Evolutionary conservation across 148 eudicot species (phyloP).

Genomic region (Silene conica): DNA sequence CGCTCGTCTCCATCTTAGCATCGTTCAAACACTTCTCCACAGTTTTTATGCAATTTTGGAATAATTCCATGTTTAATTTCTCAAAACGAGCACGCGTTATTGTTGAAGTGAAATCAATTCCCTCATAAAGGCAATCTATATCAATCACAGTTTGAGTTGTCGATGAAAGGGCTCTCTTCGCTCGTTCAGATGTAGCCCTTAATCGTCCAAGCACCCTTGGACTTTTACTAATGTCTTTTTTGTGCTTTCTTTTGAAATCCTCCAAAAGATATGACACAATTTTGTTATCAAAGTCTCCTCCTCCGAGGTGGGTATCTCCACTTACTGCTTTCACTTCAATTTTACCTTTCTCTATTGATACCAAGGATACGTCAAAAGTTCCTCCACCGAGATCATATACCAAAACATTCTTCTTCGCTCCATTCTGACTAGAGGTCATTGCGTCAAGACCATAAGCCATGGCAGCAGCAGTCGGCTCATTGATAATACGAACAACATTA

Average conservation of each 20-base stretch:
- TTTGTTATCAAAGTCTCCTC: constrained; percentile 13
- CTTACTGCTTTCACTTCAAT: not conserved
- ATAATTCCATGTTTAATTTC: constrained; percentile 7
- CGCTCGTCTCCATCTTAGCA: not conserved
- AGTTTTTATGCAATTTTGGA: not conserved
- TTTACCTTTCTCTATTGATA: not conserved
- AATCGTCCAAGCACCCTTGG: not conserved
- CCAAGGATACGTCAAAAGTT: constrained; percentile 13
- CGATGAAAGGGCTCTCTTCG: constrained; percentile 11
- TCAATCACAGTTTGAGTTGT: not conserved
- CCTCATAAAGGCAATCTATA: constrained; percentile 4
- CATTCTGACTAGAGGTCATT: not conserved
- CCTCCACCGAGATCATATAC: constrained; percentile 17
- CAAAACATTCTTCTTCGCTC: not conserved
- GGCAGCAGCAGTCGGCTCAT: constrained; percentile 14
- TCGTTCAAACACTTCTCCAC: constrained; percentile 9
- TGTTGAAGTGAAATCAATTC: not conserved
- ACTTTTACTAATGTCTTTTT: not conserved
- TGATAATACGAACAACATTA: constrained; percentile 9
- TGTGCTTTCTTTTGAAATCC: constrained; percentile 5
- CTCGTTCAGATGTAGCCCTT: constrained; percentile 11
- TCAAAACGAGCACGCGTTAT: not conserved
- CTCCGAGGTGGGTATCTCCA: constrained; percentile 12
- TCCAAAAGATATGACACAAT: not conserved
- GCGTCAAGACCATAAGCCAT: constrained; percentile 10